A percentile compares a stretch with the other conserved stretches of the same genome.
These are phyloP conservation scores for Tuber umbilicatum DNA, from an alignment of 495 filamentous ascomycete species.

Conservation along the genomic window DNA sequence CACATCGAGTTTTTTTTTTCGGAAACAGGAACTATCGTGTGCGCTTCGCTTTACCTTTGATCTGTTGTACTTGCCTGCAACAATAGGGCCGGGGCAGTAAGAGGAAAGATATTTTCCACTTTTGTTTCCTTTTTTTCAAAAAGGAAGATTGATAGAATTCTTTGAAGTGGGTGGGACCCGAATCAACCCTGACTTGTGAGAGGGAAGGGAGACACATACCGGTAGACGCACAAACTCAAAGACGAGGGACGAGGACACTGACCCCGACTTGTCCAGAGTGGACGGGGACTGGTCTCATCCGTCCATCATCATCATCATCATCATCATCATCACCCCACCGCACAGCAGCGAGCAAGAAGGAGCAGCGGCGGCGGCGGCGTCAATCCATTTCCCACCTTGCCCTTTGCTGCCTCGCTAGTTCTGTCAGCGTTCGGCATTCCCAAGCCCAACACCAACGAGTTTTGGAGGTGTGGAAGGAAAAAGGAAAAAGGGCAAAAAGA, in stretches of 20 bases:
- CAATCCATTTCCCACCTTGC: slow-evolving; percentile 1
- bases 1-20: neutral
- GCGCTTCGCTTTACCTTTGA: neutral
- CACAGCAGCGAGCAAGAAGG: neutral
- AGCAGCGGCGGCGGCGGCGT: neutral
- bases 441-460: slow-evolving; percentile 3
- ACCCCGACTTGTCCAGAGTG: neutral
- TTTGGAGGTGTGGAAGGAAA: slow-evolving; percentile 1
- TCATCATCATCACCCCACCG: neutral
- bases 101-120: slow-evolving; percentile 1
- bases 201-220: neutral
- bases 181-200: neutral
- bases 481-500: neutral
- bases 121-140: neutral
- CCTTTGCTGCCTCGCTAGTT: neutral
- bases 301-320: neutral
- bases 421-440: slow-evolving; percentile 2
- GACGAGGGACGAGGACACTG: neutral
- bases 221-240: neutral
- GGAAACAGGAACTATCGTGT: neutral
- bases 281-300: slow-evolving; percentile 1
- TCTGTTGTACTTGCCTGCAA: neutral
- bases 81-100: neutral
- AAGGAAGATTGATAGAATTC: neutral
- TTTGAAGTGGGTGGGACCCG: neutral